Base-by-base conservation (phyloP, 495 filamentous ascomycete species). In the Collariella sp. region DNA sequence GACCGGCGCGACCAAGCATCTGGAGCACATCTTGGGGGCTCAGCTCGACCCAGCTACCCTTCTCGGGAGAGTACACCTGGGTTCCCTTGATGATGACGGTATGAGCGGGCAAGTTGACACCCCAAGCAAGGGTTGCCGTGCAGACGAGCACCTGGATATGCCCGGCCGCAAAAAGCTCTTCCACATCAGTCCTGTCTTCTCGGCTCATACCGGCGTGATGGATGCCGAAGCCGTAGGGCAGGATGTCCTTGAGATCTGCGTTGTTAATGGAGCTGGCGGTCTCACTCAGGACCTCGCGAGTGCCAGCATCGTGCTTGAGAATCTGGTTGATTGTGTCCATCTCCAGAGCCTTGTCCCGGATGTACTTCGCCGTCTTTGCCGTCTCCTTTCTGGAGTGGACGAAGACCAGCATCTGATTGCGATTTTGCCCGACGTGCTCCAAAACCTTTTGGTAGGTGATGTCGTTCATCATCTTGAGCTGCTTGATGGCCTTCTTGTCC, bases 391-490 rank as follows among this genome's bases (percentile, higher is more conserved):
- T 76, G 22, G 93, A 99, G 64, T 99, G 93, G 18, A 97, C 93
- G 61, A 99, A 99, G 46, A 99, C 91, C 40, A 99, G 81, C 89
- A 99, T 96, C 70, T 99, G 93, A 61, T 95, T 90, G 52, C 84
- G 80, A 55, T 91, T 84, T 47, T 83, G 80, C 1, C 91, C 91
- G 22, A 96, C 93, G 63, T 98, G 93, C 67, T 99, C 93, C 56
- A 99, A 79, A 18, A 97, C 91, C 66, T 99, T 99, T 42, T 83
- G 94, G 67, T 99, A 97, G 46, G 88, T 95, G 35, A 99, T 89
- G 62, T 99, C 93, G 57, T 99, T 99, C 93, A 99, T 99, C 0
- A 86, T 94, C 78, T 96, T 95, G 45, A 99, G 76, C 71, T 99
- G 93, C 72, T 96, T 99, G 74, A 97, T 99, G 16, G 93, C 87